Evolutionary conservation across 2,329 filamentous ascomycete species (phyloP).

Genomic region (Cadophora malorum): DNA sequence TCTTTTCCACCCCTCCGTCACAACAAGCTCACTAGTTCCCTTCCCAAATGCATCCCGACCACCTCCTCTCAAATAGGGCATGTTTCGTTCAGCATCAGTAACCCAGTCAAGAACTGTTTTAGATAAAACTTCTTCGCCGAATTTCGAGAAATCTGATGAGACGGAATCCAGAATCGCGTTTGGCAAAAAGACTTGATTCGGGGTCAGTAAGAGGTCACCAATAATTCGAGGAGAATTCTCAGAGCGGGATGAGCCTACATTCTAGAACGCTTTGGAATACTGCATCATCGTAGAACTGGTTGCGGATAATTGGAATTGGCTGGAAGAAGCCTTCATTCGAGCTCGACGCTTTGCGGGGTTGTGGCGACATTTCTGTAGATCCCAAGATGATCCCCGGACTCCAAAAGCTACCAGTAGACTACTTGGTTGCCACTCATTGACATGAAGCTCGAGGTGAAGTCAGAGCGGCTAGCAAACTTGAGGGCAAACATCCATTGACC

Average conservation of each 20-base stretch:
- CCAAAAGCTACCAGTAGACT: no score
- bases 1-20: constrained; percentile 69
- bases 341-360: constrained; percentile 41
- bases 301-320: constrained; percentile 55
- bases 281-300: constrained; percentile 63
- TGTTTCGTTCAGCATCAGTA: constrained; percentile 69
- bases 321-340: constrained; percentile 61
- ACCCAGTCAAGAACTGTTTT: constrained; percentile 62
- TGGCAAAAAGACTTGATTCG: constrained; percentile 42
- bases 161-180: constrained; percentile 33
- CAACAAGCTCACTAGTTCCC: constrained; percentile 64
- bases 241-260: constrained; percentile 47
- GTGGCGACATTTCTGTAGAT: constrained; percentile 11
- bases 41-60: constrained; percentile 57
- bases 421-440: no score
- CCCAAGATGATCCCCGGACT: no score
- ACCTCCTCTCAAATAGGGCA: constrained; percentile 42
- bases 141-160: constrained; percentile 35
- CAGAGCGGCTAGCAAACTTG: no score
- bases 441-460: no score
- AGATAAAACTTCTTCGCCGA: constrained; percentile 60
- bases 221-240: no score
- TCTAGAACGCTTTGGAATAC: constrained; percentile 59
- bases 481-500: no score
- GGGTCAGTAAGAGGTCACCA: no score